These are phyloP conservation scores for Dysphania ambrosioides DNA, from an alignment of 148 eudicot species.

Conservation along the genomic window DNA sequence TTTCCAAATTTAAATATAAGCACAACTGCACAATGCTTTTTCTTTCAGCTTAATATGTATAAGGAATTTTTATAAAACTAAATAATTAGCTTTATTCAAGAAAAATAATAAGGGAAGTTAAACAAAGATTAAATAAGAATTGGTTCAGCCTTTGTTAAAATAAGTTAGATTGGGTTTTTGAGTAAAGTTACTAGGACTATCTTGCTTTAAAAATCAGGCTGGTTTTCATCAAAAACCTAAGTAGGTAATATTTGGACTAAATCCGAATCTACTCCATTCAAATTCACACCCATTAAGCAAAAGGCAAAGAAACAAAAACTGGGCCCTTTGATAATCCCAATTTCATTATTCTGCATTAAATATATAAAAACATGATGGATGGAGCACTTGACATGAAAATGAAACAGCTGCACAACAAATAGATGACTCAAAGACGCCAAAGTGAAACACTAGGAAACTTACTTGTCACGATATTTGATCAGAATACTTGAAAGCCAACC, in stretches of 20 bases:
- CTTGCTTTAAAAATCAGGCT: background rate
- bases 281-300: background rate
- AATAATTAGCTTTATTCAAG: background rate
- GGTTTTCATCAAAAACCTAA: background rate
- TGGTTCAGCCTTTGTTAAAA: too few relatives aligned
- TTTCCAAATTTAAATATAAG: background rate
- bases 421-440: background rate
- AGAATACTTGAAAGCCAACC: conserved; percentile 83
- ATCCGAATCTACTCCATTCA: background rate
- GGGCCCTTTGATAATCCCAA: too few relatives aligned
- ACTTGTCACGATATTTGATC: conserved; percentile 68
- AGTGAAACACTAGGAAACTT: conserved; percentile 23
- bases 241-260: background rate
- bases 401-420: background rate
- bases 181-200: too few relatives aligned
- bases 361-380: background rate
- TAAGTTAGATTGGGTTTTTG: too few relatives aligned
- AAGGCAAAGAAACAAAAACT: too few relatives aligned
- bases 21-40: background rate
- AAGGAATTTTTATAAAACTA: too few relatives aligned
- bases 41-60: too few relatives aligned
- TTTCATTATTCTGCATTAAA: too few relatives aligned
- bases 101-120: background rate
- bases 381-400: background rate
- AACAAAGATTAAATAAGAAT: background rate